Conservation (phyloP, 2,329 filamentous ascomycete genomes). For the Leptographium procerum region DNA sequence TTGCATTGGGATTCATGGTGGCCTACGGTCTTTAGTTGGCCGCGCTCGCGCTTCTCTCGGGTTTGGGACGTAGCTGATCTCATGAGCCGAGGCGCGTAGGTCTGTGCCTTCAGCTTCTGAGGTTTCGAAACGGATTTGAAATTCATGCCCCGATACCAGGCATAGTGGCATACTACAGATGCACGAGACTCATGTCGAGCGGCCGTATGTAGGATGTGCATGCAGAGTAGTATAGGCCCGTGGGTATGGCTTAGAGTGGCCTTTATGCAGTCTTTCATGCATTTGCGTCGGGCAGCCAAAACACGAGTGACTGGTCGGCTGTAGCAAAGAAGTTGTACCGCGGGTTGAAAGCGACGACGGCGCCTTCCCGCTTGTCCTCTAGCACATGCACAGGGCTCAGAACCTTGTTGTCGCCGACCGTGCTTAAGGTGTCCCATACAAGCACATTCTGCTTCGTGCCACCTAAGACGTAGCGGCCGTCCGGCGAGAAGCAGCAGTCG, state of each 20-base stretch:
- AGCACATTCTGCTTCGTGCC: conserved; percentile 65
- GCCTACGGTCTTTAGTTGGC: neutral
- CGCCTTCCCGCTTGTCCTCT: conserved; percentile 56
- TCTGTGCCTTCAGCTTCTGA: no score
- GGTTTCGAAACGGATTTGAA: no score
- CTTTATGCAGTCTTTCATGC: conserved; percentile 18
- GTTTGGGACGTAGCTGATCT: no score
- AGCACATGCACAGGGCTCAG: conserved; percentile 53
- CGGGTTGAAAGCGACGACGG: conserved; percentile 78
- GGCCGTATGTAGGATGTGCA: neutral
- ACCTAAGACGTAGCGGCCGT: conserved; percentile 79
- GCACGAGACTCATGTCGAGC: neutral
- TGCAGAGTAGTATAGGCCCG: neutral
- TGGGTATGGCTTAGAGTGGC: neutral
- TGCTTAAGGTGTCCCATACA: conserved; percentile 71
- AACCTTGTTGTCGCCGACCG: conserved; percentile 42
- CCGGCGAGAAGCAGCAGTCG: conserved; percentile 80
- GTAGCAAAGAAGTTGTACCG: conserved; percentile 85
- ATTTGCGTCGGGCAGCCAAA: conserved; percentile 64
- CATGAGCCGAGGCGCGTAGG: neutral
- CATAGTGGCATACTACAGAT: neutral
- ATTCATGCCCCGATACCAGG: neutral
- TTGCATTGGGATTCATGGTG: neutral
- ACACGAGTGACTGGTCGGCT: conserved; percentile 72
- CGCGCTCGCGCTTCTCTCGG: no score